phyloP scores from a whole-genome alignment of 495 filamentous ascomycete genomes.

The Aspergillus olivimuriae region DNA sequence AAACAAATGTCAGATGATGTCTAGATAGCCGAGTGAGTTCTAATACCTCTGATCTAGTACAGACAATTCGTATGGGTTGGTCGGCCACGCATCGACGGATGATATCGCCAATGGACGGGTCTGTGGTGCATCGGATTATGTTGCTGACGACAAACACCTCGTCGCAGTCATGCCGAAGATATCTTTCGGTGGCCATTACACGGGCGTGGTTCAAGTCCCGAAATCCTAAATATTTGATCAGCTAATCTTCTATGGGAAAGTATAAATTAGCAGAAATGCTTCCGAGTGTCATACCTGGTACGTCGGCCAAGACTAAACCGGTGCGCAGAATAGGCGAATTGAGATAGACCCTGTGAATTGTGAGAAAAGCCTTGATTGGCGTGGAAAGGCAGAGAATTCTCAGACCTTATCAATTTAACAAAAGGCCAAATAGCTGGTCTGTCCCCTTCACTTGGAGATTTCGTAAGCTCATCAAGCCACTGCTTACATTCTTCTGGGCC shows the following conservation, averaged over 20 bases:
- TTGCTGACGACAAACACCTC: constrained; percentile 26
- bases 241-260: background rate
- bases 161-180: constrained; percentile 21
- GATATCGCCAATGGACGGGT: constrained; percentile 20
- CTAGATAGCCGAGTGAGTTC: background rate
- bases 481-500: constrained; percentile 15
- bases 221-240: constrained; percentile 11
- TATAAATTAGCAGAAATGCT: background rate
- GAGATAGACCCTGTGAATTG: constrained; percentile 26
- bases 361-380: constrained; percentile 4
- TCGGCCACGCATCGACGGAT: constrained; percentile 7
- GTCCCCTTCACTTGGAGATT: background rate
- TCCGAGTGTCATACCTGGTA: constrained; percentile 22
- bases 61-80: constrained; percentile 18
- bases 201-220: constrained; percentile 27
- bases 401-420: constrained; percentile 26
- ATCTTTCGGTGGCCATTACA: constrained; percentile 21
- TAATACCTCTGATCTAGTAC: constrained; percentile 24
- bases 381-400: background rate
- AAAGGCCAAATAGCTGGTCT: constrained; percentile 27
- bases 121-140: constrained; percentile 15
- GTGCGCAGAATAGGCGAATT: constrained; percentile 18
- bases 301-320: constrained; percentile 26
- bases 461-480: constrained; percentile 16
- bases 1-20: background rate